Base-by-base conservation (phyloP, 768 basidiomycete genomes). In the Podaxis carcinomalis region DNA sequence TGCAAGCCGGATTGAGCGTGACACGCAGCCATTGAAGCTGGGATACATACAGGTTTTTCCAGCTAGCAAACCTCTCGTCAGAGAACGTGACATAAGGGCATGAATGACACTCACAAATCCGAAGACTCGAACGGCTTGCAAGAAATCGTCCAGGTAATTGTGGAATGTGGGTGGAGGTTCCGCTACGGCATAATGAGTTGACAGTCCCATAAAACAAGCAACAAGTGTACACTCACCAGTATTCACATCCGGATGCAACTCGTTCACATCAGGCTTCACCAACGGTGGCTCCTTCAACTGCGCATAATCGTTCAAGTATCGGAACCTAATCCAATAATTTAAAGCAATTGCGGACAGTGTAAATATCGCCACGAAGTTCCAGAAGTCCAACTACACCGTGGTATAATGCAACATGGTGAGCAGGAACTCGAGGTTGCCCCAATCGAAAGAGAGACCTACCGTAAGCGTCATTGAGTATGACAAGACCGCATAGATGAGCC, bases 101-200 rank as follows among this genome's bases (percentile, higher is more conserved):
- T 16, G 27, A 16, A 27, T 37, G 10, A 11, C 7, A 77, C 82
- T 72, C 63, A 95, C 81, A 71, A 98, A 98, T 19, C 97, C 97
- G 68, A 99, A 99, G 9, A 99, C 92, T 51, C 95, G 85, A 59
- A 99, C 92, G 10, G 97, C 97, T 66, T 95, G 90, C 57, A 98
- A 74, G 71, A 99, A 98, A 69, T 99, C 97, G 71, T 98, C 96
- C 27, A 98, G 81, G 67, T 98, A 98, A 68, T 96, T 95, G 71
- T 96, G 95, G 70, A 98, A 95, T 1, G 90, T 82, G 11, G 90
- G 84, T 0, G 85, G 83, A 13, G 86, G 78, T 56, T 90, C 87
- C 68, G 51, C 59, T 55, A 40, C 28, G 54, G 51, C 21, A 35
- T 9, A 59, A 36, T 23, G 5, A 10, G 35, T 16, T 27, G 36